Evolutionary conservation across 305 asterid genomes (phyloP).

Genomic region (Solanum hybrid): DNA sequence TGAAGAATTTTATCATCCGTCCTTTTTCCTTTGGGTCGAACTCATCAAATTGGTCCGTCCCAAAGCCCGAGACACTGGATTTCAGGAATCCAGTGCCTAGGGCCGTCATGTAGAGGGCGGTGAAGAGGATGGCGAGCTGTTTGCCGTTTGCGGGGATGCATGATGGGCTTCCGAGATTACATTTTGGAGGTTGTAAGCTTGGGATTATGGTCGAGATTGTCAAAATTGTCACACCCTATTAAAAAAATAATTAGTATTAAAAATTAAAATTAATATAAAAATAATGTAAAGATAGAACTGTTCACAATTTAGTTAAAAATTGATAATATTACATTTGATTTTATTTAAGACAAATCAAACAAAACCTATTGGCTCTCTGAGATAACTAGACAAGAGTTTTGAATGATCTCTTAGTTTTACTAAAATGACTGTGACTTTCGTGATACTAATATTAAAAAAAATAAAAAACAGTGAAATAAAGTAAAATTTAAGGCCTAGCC

Average conservation of each 20-base stretch:
- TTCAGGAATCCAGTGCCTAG: conserved; percentile 68
- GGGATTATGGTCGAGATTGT: conserved; percentile 69
- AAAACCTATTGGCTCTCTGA: background rate
- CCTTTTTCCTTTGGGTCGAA: conserved; percentile 34
- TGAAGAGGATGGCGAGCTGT: conserved; percentile 37
- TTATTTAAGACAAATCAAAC: background rate
- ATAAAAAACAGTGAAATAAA: background rate
- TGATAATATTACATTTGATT: background rate
- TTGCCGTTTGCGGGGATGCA: conserved; percentile 43
- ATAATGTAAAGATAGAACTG: background rate
- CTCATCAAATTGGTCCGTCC: conserved; percentile 75
- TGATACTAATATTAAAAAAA: background rate
- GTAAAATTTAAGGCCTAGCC: background rate
- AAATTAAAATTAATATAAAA: background rate
- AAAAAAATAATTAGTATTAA: background rate
- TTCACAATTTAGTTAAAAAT: background rate
- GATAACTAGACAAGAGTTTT: background rate
- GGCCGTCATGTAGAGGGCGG: conserved; percentile 57
- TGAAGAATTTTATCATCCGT: conserved; percentile 61
- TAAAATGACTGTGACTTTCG: background rate
- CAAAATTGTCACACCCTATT: conserved; percentile 58
- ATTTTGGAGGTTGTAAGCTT: conserved; percentile 56
- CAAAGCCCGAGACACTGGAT: conserved; percentile 78
- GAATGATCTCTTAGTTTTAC: background rate
- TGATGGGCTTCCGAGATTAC: conserved; percentile 23